Percentiles rank a stretch among this genome's conserved stretches.
Evolutionary conservation across 2,329 filamentous ascomycete species (phyloP).

Genomic region (Fusarium lateritium): DNA sequence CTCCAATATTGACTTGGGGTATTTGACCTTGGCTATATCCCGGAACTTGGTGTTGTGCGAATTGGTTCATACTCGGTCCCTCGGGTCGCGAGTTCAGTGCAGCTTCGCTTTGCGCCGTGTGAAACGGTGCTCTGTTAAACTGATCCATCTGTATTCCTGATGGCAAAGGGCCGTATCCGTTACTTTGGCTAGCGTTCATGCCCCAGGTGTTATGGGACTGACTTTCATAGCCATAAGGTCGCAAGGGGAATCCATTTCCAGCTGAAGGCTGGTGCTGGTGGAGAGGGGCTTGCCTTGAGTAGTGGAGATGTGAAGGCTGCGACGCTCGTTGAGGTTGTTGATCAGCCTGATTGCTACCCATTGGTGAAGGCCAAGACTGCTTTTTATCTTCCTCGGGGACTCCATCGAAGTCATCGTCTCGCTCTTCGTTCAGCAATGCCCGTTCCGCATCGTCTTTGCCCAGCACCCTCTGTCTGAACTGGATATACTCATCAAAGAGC

Average conservation of each 20-base stretch:
- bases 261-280: background rate
- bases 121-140: background rate
- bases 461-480: background rate
- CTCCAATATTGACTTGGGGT: background rate
- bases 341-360: background rate
- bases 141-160: background rate
- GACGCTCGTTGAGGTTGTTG: background rate
- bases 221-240: background rate
- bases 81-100: background rate
- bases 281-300: background rate
- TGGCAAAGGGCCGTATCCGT: background rate
- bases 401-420: constrained; percentile 17
- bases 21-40: background rate
- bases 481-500: constrained; percentile 1
- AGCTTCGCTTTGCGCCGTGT: background rate
- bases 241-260: background rate
- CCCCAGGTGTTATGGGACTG: background rate
- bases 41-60: background rate
- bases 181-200: background rate
- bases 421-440: constrained; percentile 18
- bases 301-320: background rate
- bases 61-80: background rate
- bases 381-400: background rate
- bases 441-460: constrained; percentile 11
- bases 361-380: background rate